A percentile compares a stretch with the other conserved stretches of the same genome.
Evolutionary conservation across 2,329 filamentous ascomycete genomes (phyloP).

Genomic region (Coniella vitis): DNA sequence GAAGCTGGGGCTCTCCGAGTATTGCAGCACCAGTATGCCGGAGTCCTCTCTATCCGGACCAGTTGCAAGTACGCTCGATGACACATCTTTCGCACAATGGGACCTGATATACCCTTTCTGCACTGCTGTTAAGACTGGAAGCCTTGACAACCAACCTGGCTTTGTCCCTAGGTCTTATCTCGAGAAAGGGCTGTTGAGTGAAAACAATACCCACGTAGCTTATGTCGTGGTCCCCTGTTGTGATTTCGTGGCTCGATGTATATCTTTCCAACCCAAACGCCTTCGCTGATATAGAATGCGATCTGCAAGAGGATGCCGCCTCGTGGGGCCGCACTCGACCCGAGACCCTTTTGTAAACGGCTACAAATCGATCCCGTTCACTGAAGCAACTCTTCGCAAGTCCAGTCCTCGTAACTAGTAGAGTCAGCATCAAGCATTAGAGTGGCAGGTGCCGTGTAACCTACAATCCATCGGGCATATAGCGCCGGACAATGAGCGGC

Average conservation of each 20-base stretch:
- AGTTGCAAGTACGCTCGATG: too few relatives aligned
- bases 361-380: slow-evolving; percentile 21
- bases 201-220: background rate
- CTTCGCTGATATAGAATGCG: slow-evolving; percentile 25
- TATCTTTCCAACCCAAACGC: slow-evolving; percentile 21
- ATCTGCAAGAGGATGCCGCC: slow-evolving; percentile 4
- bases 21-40: too few relatives aligned
- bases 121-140: too few relatives aligned
- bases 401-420: slow-evolving; percentile 96
- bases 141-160: too few relatives aligned
- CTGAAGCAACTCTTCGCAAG: slow-evolving; percentile 85
- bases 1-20: too few relatives aligned
- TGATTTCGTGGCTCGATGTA: background rate
- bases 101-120: too few relatives aligned
- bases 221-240: background rate
- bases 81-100: too few relatives aligned
- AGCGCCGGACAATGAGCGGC: slow-evolving; percentile 86
- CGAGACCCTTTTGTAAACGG: slow-evolving; percentile 2
- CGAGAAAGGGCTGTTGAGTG: background rate
- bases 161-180: too few relatives aligned
- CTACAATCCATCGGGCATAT: slow-evolving; percentile 93
- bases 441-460: slow-evolving; percentile 28
- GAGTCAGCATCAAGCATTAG: background rate
- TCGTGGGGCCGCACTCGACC: slow-evolving; percentile 3
- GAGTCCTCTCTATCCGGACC: too few relatives aligned